Base-by-base conservation (phyloP, 768 basidiomycete genomes). In the Amanita jacksonii region DNA sequence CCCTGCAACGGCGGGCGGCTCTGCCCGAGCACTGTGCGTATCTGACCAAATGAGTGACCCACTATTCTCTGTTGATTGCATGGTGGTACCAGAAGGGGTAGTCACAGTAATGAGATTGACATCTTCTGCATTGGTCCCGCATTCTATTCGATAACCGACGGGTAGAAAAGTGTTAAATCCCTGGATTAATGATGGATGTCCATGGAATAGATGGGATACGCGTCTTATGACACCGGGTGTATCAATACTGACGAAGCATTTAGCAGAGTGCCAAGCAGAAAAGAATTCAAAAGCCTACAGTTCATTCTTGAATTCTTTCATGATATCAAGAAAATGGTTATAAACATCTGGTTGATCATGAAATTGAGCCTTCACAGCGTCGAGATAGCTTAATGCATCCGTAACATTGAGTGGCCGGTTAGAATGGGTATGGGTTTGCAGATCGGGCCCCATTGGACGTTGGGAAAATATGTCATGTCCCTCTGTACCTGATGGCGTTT, bases 251-350 rank as follows among this genome's bases (percentile, higher is more conserved):
- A 12, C 8, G 44, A 23, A 42, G 41, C 9, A 50, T 45, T 12
- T 4, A 24, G 31, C 32, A 47, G n/a, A 9, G 40, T 30, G 24
- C 7, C 12, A 30, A 10, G 16, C 18, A 38, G 48, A 43, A 18
- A 0, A 38, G 23, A 32, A 37, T n/a, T 22, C 41, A 8, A 37
- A 23, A 18, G 75, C 83, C 56, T 55, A 87, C 87, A 71, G 67
- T 58, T 94, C 89, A 54, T 88, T 88, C 67, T 99, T 98, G 66
- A 99, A 99, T 62, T 98, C 92, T 68, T 97, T 97, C 96, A 96
- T 96, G 57, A 96, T 93, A 60, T 94, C 90, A 61, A 93, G 65
- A 54, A 92, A 92, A 51, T 84, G 76, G 63, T 96, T 94, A 64
- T 96, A 96, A 32, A 93, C 89, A 57, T 90, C 86, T n/a, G 91